These are phyloP conservation scores for Schizophyllum commune DNA, from an alignment of 1,284 basidiomycete genomes.

Conservation along the genomic window DNA sequence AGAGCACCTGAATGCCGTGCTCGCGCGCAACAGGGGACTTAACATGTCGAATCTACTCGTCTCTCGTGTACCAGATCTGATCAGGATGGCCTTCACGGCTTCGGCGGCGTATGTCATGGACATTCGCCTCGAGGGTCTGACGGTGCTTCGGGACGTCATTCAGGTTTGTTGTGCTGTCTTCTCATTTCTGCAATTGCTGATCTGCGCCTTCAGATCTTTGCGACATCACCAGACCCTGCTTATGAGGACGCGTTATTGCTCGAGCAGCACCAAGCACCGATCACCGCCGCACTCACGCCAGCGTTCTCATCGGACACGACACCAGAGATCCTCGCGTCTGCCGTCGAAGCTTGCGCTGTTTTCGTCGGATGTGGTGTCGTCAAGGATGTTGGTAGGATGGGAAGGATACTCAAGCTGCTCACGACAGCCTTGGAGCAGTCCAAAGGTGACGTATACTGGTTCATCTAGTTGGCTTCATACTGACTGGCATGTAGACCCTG, in stretches of 20 bases:
- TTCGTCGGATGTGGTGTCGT: constrained; percentile 97
- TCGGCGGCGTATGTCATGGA: constrained; percentile 94
- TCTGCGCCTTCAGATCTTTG: constrained; percentile 60
- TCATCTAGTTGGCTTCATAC: background rate
- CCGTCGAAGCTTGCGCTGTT: constrained; percentile 89
- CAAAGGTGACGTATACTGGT: constrained; percentile 43
- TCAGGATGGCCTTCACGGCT: constrained; percentile 97
- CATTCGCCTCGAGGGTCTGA: constrained; percentile 88
- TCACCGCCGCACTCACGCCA: constrained; percentile 96
- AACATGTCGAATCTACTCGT: constrained; percentile 54
- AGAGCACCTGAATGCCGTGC: constrained; percentile 76
- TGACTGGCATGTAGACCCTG: constrained; percentile 49
- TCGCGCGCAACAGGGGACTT: constrained; percentile 46
- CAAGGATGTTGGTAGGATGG: constrained; percentile 86
- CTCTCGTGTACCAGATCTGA: constrained; percentile 84
- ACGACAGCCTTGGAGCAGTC: constrained; percentile 87
- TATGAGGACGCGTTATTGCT: constrained; percentile 86
- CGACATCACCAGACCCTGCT: constrained; percentile 83
- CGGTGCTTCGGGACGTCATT: constrained; percentile 89
- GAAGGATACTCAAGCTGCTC: constrained; percentile 87
- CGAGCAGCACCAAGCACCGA: constrained; percentile 98
- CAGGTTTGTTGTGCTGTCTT: constrained; percentile 44
- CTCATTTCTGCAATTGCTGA: background rate
- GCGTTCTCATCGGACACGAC: constrained; percentile 94
- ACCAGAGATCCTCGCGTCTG: constrained; percentile 90